Conservation (phyloP, 1,284 basidiomycete genomes). For the Mycocalia duriaeana region DNA sequence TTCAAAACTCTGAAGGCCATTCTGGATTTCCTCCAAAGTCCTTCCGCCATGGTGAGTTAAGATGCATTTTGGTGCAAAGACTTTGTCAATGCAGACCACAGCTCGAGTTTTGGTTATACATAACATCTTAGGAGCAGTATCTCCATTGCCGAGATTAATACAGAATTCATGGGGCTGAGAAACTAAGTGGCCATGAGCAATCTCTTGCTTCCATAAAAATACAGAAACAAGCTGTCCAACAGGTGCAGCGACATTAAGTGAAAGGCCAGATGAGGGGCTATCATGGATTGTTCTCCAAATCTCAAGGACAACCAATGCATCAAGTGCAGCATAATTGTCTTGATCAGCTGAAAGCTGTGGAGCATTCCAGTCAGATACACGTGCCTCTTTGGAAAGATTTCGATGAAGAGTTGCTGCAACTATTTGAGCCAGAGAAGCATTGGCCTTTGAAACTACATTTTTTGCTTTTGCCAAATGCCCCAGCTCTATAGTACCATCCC, state of each 20-base stretch:
- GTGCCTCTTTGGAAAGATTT: constrained; percentile 4
- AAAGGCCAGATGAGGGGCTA: neutral
- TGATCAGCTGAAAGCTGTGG: constrained; percentile 4
- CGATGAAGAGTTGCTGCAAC: neutral
- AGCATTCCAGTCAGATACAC: constrained; percentile 9
- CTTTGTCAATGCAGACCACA: neutral
- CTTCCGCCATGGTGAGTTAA: neutral
- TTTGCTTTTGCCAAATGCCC: neutral
- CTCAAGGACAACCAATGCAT: constrained; percentile 12
- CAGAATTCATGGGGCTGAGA: neutral
- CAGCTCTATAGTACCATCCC: neutral
- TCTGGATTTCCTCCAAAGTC: neutral
- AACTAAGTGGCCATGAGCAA: neutral
- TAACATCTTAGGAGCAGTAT: neutral
- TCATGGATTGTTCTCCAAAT: constrained; percentile 8
- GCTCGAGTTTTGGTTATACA: neutral
- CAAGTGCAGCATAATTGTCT: constrained; percentile 11
- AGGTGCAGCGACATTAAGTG: neutral
- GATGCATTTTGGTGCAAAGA: neutral
- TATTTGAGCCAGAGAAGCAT: neutral
- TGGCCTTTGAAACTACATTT: neutral
- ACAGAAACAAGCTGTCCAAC: neutral
- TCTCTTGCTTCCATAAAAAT: neutral
- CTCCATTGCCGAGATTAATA: neutral
- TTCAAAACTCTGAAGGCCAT: neutral